A percentile compares a stretch with the other conserved stretches of the same genome.
Conservation (phyloP, 345 rosid genomes). For the Pistacia vera region DNA sequence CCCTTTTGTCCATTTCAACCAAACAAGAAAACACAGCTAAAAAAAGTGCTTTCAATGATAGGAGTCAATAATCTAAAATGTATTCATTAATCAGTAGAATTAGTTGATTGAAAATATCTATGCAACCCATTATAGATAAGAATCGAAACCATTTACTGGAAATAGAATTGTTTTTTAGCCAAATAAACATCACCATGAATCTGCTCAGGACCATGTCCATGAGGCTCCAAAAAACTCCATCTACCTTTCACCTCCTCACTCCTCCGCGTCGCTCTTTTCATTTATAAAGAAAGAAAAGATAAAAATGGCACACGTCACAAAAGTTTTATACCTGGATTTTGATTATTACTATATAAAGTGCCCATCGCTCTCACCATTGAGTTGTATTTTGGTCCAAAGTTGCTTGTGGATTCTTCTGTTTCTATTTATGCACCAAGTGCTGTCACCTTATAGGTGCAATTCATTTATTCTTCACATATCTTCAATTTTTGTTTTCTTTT, state of each 20-base stretch:
- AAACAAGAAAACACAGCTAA: not conserved
- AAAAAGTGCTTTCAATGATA: not conserved
- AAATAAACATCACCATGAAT: not conserved
- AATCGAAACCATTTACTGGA: not conserved
- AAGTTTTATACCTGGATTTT: not conserved
- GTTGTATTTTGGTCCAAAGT: conserved; percentile 31
- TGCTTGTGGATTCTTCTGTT: conserved; percentile 4
- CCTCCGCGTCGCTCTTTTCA: conserved; percentile 32
- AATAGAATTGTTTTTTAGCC: not conserved
- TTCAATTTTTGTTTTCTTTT: not conserved
- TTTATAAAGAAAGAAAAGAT: not conserved
- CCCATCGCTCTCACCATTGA: conserved; percentile 21
- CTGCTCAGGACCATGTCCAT: not conserved
- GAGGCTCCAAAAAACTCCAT: not conserved
- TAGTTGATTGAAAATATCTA: too few relatives aligned
- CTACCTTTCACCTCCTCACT: conserved; percentile 29
- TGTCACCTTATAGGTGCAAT: not conserved
- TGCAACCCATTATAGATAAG: too few relatives aligned
- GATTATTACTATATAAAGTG: not conserved
- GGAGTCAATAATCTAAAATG: too few relatives aligned
- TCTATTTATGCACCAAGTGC: not conserved
- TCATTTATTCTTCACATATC: not conserved
- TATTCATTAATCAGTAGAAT: too few relatives aligned
- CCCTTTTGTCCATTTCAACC: not conserved
- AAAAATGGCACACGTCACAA: not conserved